Conservation (phyloP, 306 rosid species). For the Ormosia semicastrata region DNA sequence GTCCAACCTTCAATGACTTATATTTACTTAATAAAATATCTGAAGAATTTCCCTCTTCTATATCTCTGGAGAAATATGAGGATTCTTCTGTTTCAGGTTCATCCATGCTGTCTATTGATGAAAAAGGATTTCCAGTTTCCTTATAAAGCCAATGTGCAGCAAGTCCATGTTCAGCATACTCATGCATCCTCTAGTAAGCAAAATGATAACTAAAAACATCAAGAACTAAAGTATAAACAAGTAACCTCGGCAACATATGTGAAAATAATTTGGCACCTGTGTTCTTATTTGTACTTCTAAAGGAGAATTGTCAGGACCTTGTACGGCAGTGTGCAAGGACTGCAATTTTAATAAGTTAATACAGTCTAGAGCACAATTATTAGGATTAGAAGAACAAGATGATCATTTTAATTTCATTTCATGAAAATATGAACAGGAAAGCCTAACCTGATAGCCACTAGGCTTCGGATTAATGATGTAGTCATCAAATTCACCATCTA, state of each 20-base stretch:
- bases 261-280: constrained; percentile 52
- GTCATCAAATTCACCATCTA: constrained; percentile 97
- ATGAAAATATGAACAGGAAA: constrained; percentile 16
- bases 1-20: constrained; percentile 75
- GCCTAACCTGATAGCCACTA: constrained; percentile 95
- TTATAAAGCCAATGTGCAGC: constrained; percentile 99
- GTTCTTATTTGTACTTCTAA: constrained; percentile 99
- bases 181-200: constrained; percentile 82
- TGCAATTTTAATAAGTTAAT: constrained; percentile 39
- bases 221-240: constrained; percentile 18
- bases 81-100: constrained; percentile 61
- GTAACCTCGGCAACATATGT: constrained; percentile 15
- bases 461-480: constrained; percentile 93
- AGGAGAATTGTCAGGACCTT: constrained; percentile 88
- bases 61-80: constrained; percentile 56
- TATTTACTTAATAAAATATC: constrained; percentile 54
- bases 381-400: constrained; percentile 20
- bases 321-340: constrained; percentile 98
- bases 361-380: constrained; percentile 14
- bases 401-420: constrained; percentile 16
- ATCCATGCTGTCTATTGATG: constrained; percentile 47
- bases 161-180: constrained; percentile 94
- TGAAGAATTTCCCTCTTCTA: constrained; percentile 54
- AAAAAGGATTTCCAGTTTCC: constrained; percentile 67
- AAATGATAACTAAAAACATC: constrained; percentile 14